phyloP scores from a whole-genome alignment of 2,329 filamentous ascomycete species.

The Trichoderma atroviride region DNA sequence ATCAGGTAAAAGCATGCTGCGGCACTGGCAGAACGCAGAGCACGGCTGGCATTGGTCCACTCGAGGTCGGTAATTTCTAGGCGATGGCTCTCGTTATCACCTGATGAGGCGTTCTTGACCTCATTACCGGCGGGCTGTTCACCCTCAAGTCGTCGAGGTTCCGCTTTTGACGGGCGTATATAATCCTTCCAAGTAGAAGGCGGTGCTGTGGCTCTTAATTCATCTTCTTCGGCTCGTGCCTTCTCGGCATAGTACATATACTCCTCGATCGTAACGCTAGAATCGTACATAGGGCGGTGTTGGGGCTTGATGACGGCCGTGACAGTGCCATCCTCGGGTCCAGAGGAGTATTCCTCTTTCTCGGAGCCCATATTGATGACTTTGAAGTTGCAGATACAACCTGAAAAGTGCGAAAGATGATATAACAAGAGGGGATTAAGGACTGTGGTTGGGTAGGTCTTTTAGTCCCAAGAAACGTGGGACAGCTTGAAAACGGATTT shows the following conservation, averaged over 20 bases:
- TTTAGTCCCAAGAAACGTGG: neutral
- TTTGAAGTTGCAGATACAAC: neutral
- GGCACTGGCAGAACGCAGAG: slow-evolving; percentile 24
- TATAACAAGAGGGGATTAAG: neutral
- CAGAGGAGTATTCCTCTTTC: slow-evolving; percentile 17
- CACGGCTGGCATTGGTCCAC: slow-evolving; percentile 46
- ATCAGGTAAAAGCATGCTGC: slow-evolving; percentile 29
- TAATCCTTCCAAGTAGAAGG: neutral
- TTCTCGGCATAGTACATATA: slow-evolving; percentile 35
- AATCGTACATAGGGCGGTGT: slow-evolving; percentile 31
- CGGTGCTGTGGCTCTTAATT: slow-evolving; percentile 20
- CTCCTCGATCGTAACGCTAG: slow-evolving; percentile 34
- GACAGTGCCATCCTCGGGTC: slow-evolving; percentile 10
- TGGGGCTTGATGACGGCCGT: slow-evolving; percentile 20
- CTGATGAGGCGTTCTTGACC: neutral
- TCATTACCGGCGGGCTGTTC: neutral
- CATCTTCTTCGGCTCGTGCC: slow-evolving; percentile 32
- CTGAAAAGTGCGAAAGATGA: neutral
- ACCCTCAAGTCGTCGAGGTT: slow-evolving; percentile 22
- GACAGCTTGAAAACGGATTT: neutral
- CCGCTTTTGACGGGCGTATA: slow-evolving; percentile 15
- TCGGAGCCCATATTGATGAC: slow-evolving; percentile 6
- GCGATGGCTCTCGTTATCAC: neutral
- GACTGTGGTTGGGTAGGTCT: neutral
- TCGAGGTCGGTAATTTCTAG: slow-evolving; percentile 40